Conservation (phyloP, 768 basidiomycete genomes). For the Auricularia auricula-judae region DNA sequence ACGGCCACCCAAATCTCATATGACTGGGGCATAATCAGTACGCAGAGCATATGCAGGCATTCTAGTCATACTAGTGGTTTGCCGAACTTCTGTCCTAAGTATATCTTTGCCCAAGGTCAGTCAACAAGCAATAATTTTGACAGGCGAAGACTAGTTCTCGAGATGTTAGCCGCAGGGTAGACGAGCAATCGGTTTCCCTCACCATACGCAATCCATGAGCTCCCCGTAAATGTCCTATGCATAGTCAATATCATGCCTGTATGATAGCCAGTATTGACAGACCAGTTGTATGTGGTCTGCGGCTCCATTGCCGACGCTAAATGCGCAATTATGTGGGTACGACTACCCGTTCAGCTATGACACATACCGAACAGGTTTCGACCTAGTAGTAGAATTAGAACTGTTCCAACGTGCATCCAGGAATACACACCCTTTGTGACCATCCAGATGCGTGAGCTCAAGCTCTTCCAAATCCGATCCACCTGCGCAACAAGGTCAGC, state of each 20-base stretch:
- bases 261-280: slow-evolving; percentile 7
- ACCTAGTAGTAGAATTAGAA: slow-evolving; percentile 15
- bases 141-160: too few relatives aligned
- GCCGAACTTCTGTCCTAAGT: slow-evolving; percentile 89
- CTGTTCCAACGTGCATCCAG: background rate
- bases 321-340: background rate
- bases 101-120: slow-evolving; percentile 36
- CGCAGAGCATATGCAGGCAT: slow-evolving; percentile 3
- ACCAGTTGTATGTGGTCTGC: slow-evolving; percentile 88
- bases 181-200: background rate
- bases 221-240: slow-evolving; percentile 92
- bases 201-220: slow-evolving; percentile 22
- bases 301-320: slow-evolving; percentile 86
- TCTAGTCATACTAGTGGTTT: slow-evolving; percentile 51
- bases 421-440: slow-evolving; percentile 48
- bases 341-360: background rate
- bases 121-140: too few relatives aligned
- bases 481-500: too few relatives aligned
- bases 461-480: slow-evolving; percentile 74
- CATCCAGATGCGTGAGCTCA: slow-evolving; percentile 79
- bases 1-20: slow-evolving; percentile 43
- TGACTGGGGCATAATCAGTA: slow-evolving; percentile 20
- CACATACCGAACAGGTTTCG: slow-evolving; percentile 59
- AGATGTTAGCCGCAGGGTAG: too few relatives aligned
- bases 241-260: too few relatives aligned